Evolutionary conservation across 2,329 filamentous ascomycete genomes (phyloP), one percentile per base, ranked within the genome.

Genomic region (Diplodia sapinea): DNA sequence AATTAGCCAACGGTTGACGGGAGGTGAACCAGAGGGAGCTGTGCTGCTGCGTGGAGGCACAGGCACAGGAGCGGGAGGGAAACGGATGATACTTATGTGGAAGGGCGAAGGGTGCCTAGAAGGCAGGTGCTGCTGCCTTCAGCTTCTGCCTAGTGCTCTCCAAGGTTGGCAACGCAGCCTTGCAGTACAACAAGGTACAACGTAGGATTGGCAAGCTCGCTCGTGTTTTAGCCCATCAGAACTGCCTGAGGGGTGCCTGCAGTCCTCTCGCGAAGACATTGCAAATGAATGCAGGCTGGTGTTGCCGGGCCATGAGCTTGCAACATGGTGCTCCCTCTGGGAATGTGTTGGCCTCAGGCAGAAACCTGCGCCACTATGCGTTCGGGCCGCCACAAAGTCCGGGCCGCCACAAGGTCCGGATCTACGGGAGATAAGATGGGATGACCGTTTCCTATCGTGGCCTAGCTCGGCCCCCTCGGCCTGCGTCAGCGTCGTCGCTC

Each of bases 401-500:
- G 59, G 59, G 43, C 59, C 59, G 50, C 31, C 47, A 29, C 15
- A 52, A 31, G 2, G 23, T 26, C 23, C 62, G 62, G 51, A 47
- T 50, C 49, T 51, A 54, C 51, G 20, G n/a, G 43, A 20, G 50
- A 43, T 36, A 31, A 43, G 50, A 55, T 31, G 9, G 31, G 50
- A 55, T 31, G 8, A 47, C 20, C 29, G 7, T 17, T 47, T 5
- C 49, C 62, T 55, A 20, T 65, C 36, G 15, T 5, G 50, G 62
- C 31, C 36, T 65, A 54, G 62, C 17, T 23, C 43, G 3, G 20
- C 36, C 59, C 59, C 59, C 43, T 63, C 59, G 47, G 59, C 59
- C 47, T 63, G 59, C 59, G 59, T 63, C 59, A 63, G 59, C 40
- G 43, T 51, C 43, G 59, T 9, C 6, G 57, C 43, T 6, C 57